Percentiles rank a stretch among this genome's conserved stretches.
phyloP scores from a whole-genome alignment of 2,329 filamentous ascomycete species.

The Ceratocystiopsis brevicomis region DNA sequence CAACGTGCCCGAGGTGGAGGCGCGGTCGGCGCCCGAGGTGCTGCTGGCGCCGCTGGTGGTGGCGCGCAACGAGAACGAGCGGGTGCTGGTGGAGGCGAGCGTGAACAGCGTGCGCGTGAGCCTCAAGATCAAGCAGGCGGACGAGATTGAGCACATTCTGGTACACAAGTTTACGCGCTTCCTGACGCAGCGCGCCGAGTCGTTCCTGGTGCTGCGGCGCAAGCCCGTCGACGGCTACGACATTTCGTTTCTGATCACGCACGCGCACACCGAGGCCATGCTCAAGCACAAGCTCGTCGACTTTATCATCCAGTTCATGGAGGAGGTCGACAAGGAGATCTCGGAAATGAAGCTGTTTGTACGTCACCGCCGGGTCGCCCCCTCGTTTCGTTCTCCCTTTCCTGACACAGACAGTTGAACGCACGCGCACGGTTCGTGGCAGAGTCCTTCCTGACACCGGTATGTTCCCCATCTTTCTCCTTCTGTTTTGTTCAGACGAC shows the following conservation, averaged over 20 bases:
- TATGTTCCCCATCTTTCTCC: slow-evolving; percentile 6
- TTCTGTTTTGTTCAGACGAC: no score
- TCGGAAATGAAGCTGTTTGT: slow-evolving; percentile 99
- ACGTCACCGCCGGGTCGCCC: slow-evolving; percentile 20
- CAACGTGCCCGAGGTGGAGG: slow-evolving; percentile 96
- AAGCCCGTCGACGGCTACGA: slow-evolving; percentile 98
- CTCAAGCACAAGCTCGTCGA: slow-evolving; percentile 97
- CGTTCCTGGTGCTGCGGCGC: slow-evolving; percentile 87
- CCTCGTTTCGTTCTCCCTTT: background rate
- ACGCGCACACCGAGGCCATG: slow-evolving; percentile 98
- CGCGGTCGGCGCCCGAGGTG: slow-evolving; percentile 79
- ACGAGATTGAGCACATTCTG: slow-evolving; percentile 94
- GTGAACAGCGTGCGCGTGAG: slow-evolving; percentile 94
- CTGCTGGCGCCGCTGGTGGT: slow-evolving; percentile 80
- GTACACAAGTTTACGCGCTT: slow-evolving; percentile 98
- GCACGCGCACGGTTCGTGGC: slow-evolving; percentile 93
- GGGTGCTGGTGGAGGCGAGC: slow-evolving; percentile 86
- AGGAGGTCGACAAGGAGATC: slow-evolving; percentile 99
- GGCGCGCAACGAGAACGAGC: slow-evolving; percentile 91
- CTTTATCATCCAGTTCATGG: slow-evolving; percentile 99
- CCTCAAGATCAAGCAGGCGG: slow-evolving; percentile 98
- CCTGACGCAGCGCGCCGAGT: slow-evolving; percentile 86
- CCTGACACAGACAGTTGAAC: slow-evolving; percentile 47
- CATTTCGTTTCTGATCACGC: slow-evolving; percentile 96
- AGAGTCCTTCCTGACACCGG: slow-evolving; percentile 88